Base-by-base conservation (phyloP, 2,329 filamentous ascomycete species). In the Blumeriella jaapii region DNA sequence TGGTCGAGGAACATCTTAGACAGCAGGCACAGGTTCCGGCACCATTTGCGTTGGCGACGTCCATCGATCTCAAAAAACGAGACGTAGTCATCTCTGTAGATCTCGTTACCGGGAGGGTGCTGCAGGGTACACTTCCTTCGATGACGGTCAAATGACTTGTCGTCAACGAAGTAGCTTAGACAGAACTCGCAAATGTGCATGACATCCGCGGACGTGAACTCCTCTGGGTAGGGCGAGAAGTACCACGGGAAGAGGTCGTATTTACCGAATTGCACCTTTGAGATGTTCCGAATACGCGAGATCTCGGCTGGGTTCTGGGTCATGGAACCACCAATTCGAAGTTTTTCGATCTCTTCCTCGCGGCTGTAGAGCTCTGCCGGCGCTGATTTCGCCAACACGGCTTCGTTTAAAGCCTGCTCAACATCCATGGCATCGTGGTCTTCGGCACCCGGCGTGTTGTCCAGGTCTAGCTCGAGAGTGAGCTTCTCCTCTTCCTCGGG, bases 161-260 rank as follows among this genome's bases (percentile, higher is more conserved):
- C 65, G 53, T 87, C 78, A 43, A 80, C 85, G 53, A 84, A 95
- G 60, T 98, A 98, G 47, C 74, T 79, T 15, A 98, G 69, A 53
- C 91, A 98, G 61, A 95, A 95, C 58, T 98, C 93, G 69, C 93
- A 95, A 51, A 98, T 89, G 62, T 82, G 95, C 47, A 96, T 83
- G 45, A 91, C 70, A 48, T 98, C 91, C 48, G 81, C 82, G 49
- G 91, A 82, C 14, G 80, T 79, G 56, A 93, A 96, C 2, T 78
- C 68, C 54, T 93, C 82, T 0, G 91, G 91, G 52, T 98, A 98
- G 0, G 91, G 91, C 4, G 86, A 94, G 63, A 98, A 98, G 59
- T 98, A 98, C 91, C 91, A 98, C 0, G 91, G 91, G 56, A 93
- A 93, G 27, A 98, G 74, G 52, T 95, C 85, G 55, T 78, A 81